Evolutionary conservation across 1,139 yeast species (phyloP).

Genomic region (Kluyveromyces sp.): DNA sequence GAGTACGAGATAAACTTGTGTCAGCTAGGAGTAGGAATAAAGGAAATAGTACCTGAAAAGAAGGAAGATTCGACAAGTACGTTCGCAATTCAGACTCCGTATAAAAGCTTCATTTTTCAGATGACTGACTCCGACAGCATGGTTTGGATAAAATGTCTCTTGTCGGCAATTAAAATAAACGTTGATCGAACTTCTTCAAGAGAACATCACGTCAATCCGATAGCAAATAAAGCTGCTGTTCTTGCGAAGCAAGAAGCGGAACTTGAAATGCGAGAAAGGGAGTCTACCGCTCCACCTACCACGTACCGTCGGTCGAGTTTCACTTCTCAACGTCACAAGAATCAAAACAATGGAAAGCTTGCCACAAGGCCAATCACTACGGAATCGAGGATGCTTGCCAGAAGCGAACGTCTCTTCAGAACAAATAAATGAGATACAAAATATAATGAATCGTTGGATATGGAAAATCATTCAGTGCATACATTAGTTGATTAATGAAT

Average conservation of each 20-base stretch:
- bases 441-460: too few species aligned
- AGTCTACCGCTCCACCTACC: conserved; percentile 5
- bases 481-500: background rate
- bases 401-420: conserved; percentile 31
- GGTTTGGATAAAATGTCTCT: conserved; percentile 25
- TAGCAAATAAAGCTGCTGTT: conserved; percentile 20
- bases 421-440: background rate
- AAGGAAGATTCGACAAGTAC: conserved; percentile 12
- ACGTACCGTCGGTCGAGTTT: conserved; percentile 3
- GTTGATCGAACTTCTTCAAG: conserved; percentile 15
- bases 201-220: conserved; percentile 11
- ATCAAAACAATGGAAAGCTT: conserved; percentile 8
- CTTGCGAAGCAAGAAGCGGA: conserved; percentile 15
- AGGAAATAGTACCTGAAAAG: conserved; percentile 19
- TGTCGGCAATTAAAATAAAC: conserved; percentile 19
- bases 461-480: background rate
- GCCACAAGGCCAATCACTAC: conserved; percentile 14
- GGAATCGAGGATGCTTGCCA: conserved; percentile 21
- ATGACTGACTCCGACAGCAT: conserved; percentile 14
- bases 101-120: conserved; percentile 25
- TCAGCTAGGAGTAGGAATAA: conserved; percentile 23
- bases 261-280: conserved; percentile 5
- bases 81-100: conserved; percentile 28
- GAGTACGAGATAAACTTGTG: conserved; percentile 25
- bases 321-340: conserved; percentile 7